A percentile compares a stretch with the other conserved stretches of the same genome.
Conservation (phyloP, 1,284 basidiomycete species). For the Mycena sp. region DNA sequence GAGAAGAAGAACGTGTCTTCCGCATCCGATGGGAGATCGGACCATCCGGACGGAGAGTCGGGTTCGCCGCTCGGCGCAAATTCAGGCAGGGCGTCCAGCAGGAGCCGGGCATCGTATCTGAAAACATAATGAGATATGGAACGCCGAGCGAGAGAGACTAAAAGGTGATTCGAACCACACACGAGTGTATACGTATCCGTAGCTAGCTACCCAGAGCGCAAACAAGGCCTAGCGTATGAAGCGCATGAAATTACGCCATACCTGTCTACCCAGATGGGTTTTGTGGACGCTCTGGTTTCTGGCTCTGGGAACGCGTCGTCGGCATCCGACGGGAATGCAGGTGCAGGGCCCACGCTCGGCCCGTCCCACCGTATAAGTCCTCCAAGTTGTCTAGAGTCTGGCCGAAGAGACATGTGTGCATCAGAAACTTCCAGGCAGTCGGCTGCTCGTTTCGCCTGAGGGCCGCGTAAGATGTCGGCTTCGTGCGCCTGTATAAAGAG, state of each 20-base stretch:
- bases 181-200: not conserved
- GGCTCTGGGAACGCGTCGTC: slow-evolving; percentile 14
- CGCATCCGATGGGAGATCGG: slow-evolving; percentile 81
- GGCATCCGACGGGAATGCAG: slow-evolving; percentile 14
- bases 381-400: not conserved
- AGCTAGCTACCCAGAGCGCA: not conserved
- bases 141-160: slow-evolving; percentile 22
- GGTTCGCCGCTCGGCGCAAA: not conserved
- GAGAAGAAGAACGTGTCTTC: slow-evolving; percentile 86
- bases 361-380: slow-evolving; percentile 27
- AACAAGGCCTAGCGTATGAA: not conserved
- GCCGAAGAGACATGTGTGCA: slow-evolving; percentile 3
- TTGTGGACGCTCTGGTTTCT: not conserved
- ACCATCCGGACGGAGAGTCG: slow-evolving; percentile 75
- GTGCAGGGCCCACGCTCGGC: not conserved
- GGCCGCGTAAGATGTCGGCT: slow-evolving; percentile 26
- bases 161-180: slow-evolving; percentile 24
- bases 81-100: slow-evolving; percentile 62
- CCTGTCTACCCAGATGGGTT: slow-evolving; percentile 31
- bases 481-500: slow-evolving; percentile 31
- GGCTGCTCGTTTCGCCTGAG: slow-evolving; percentile 22
- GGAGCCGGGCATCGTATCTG: slow-evolving; percentile 84
- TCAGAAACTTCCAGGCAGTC: slow-evolving; percentile 17
- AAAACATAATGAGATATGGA: slow-evolving; percentile 26
- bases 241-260: slow-evolving; percentile 20